Evolutionary conservation across 2,329 filamentous ascomycete genomes (phyloP).

Genomic region (Cordyceps fumosorosea): DNA sequence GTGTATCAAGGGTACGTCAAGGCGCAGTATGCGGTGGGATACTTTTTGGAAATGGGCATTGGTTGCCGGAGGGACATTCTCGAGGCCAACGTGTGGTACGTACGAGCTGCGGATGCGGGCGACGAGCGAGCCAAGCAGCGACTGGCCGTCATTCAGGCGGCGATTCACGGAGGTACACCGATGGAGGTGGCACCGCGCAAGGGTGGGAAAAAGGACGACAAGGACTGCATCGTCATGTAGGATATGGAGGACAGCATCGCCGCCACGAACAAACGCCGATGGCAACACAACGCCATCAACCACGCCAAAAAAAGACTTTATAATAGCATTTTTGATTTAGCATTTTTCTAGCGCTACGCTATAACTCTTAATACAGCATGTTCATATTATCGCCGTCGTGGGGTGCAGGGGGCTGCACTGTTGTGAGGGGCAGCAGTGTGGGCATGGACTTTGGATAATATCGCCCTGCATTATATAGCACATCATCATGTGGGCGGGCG

Average conservation of each 20-base stretch:
- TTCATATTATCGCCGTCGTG: not conserved
- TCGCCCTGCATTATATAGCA: not conserved
- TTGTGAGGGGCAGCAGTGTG: not conserved
- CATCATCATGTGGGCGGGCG: not conserved
- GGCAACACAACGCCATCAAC: no score
- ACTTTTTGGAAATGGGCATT: conserved; percentile 98
- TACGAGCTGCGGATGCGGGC: conserved; percentile 85
- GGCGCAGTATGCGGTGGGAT: conserved; percentile 92
- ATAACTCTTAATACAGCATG: conserved; percentile 7
- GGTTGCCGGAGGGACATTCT: conserved; percentile 90
- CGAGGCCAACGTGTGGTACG: conserved; percentile 97
- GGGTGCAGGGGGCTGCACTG: not conserved
- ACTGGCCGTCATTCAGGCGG: conserved; percentile 77
- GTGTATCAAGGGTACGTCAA: conserved; percentile 50
- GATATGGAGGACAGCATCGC: not conserved
- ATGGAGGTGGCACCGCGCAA: conserved; percentile 49
- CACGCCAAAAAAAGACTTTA: not conserved
- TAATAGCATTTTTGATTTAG: conserved; percentile 13
- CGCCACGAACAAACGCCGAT: no score
- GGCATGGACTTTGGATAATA: not conserved
- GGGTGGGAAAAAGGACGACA: conserved; percentile 43
- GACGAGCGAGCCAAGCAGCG: conserved; percentile 86
- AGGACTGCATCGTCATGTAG: conserved; percentile 53
- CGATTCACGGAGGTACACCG: conserved; percentile 54
- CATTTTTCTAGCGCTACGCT: conserved; percentile 10